Conservation (phyloP, 202 grass and related monocot species). For the Setaria italica region DNA sequence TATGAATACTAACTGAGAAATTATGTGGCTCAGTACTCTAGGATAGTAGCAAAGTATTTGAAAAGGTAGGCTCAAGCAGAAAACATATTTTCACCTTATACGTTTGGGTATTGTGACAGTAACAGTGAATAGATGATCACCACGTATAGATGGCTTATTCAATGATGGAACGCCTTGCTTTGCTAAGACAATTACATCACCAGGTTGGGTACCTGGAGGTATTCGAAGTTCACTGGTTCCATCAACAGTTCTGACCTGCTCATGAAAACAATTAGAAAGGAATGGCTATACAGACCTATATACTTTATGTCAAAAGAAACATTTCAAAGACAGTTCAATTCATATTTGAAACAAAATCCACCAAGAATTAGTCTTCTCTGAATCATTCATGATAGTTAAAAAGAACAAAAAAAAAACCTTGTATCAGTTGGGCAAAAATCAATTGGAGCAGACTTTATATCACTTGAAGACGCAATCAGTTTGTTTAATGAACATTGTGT, state of each 20-base stretch:
- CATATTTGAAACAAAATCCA: constrained; percentile 47
- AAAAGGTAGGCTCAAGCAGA: constrained; percentile 21
- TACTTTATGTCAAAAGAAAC: constrained; percentile 15
- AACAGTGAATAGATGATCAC: constrained; percentile 94
- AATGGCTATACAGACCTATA: constrained; percentile 11
- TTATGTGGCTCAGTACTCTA: constrained; percentile 23
- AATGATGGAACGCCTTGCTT: constrained; percentile 92
- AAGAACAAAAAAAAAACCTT: constrained; percentile 3
- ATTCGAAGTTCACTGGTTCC: constrained; percentile 85
- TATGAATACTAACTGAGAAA: constrained; percentile 1
- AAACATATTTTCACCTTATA: constrained; percentile 68
- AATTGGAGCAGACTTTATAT: constrained; percentile 15
- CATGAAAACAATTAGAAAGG: constrained; percentile 48
- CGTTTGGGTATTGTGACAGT: constrained; percentile 91
- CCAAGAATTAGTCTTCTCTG: constrained; percentile 30
- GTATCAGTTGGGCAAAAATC: constrained; percentile 1
- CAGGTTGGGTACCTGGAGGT: constrained; percentile 95
- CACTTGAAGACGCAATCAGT: not conserved
- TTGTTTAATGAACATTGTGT: constrained; percentile 10
- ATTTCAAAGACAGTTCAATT: constrained; percentile 7
- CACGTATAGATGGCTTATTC: constrained; percentile 90
- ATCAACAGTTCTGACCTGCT: constrained; percentile 89
- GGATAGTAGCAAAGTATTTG: not conserved
- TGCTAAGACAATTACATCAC: constrained; percentile 83
- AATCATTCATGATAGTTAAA: constrained; percentile 34